Percentiles rank a stretch among this genome's conserved stretches.
These are phyloP conservation scores for Penicillium tannophilum DNA, from an alignment of 495 filamentous ascomycete species.

Conservation along the genomic window DNA sequence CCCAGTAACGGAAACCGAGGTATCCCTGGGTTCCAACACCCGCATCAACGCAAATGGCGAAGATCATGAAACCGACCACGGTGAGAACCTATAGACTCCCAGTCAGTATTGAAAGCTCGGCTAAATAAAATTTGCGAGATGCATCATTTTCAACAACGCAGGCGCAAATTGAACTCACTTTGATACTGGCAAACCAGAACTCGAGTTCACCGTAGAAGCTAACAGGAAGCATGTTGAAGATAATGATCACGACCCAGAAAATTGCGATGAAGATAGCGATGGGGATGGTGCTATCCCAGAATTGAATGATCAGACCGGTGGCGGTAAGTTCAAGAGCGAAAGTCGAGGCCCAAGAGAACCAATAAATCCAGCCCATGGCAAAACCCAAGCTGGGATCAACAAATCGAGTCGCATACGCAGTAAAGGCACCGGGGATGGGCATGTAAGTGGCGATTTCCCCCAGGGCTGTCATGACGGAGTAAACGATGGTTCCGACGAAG, in stretches of 20 bases:
- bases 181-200: conserved; percentile 68
- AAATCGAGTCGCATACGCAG: conserved; percentile 71
- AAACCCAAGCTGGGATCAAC: conserved; percentile 76
- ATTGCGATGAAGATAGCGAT: conserved; percentile 75
- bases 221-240: conserved; percentile 66
- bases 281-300: conserved; percentile 64
- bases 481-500: conserved; percentile 63
- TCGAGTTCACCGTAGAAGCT: conserved; percentile 63
- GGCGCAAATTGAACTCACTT: conserved; percentile 28
- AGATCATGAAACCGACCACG: conserved; percentile 64
- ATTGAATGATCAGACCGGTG: conserved; percentile 73
- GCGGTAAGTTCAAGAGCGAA: conserved; percentile 77
- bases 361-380: conserved; percentile 80
- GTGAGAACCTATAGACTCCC: conserved; percentile 45
- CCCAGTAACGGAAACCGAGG: conserved; percentile 69
- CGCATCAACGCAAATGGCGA: conserved; percentile 67
- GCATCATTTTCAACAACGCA: too few species aligned
- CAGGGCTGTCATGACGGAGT: conserved; percentile 56
- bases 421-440: conserved; percentile 75
- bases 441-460: conserved; percentile 81
- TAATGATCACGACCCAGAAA: conserved; percentile 69
- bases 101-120: not conserved
- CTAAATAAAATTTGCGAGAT: not conserved
- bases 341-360: conserved; percentile 64
- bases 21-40: conserved; percentile 62